Evolutionary conservation across 2,329 filamentous ascomycete genomes (phyloP), one percentile per base, ranked within the genome.

Genomic region (Neurospora sp.): DNA sequence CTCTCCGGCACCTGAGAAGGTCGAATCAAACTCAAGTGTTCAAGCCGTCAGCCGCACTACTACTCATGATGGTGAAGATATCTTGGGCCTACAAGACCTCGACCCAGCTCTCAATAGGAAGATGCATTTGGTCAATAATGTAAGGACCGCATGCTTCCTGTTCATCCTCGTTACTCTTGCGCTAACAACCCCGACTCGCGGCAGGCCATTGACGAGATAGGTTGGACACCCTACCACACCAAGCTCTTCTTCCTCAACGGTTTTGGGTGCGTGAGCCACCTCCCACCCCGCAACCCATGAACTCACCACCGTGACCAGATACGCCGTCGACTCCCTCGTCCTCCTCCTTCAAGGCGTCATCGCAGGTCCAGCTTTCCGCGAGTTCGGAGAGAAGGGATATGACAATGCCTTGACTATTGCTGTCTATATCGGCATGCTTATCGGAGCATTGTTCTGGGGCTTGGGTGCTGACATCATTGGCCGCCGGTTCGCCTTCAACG

Each of bases 391-490:
- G 2, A 81, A 82, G 1, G 83, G 84, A 33, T 91, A 87, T 73
- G 75, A 76, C 2, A 84, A 84, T 72, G 89, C 84, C 8, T 81
- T 91, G 66, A 91, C 86, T 1, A 85, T 91, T 67, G 85, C 89
- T 5, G 84, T 83, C 1, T 91, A 93, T 74, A 88, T 92, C 68
- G 91, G 91, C 0, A 84, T 94, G 15, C 83, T 93, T 4, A 82
- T 85, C 8, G 91, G 91, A 1, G 91, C 91, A 6, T 82, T 92
- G 38, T 93, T 89, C 75, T 92, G 91, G 91, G 92, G 92, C 0
- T 91, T 94, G 70, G 90, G 90, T 0, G 92, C 90, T 75, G 92
- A 94, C 76, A 82, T 94, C 33, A 92, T 93, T 71, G 92, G 92
- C n/a, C 86, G 92, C 17, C 85, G 87, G 74, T 88, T 87, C 83